phyloP scores from a whole-genome alignment of 2,329 filamentous ascomycete species.

The Lasiodiplodia theobromae region DNA sequence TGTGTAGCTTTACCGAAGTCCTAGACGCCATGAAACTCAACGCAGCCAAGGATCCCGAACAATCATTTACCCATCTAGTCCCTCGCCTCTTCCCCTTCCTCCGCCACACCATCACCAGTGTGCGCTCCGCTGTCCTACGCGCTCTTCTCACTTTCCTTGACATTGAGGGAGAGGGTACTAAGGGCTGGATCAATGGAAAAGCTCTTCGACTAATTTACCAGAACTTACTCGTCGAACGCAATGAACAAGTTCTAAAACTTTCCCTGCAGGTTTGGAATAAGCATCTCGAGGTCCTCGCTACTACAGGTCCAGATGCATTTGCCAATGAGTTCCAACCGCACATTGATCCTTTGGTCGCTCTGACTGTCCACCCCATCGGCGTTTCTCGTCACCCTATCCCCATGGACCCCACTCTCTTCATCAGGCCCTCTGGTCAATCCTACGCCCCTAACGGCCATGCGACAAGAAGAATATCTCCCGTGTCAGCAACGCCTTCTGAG shows the following conservation, averaged over 20 bases:
- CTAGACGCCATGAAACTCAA: constrained; percentile 93
- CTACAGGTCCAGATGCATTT: constrained; percentile 67
- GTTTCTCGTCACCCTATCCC: constrained; percentile 89
- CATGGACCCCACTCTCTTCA: constrained; percentile 88
- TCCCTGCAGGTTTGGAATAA: constrained; percentile 89
- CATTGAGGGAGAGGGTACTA: constrained; percentile 78
- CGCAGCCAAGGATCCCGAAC: constrained; percentile 79
- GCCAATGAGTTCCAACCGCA: constrained; percentile 77
- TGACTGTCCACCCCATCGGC: constrained; percentile 90
- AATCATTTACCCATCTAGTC: constrained; percentile 91
- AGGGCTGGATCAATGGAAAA: constrained; percentile 91
- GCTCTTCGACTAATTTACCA: constrained; percentile 91
- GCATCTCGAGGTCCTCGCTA: constrained; percentile 71
- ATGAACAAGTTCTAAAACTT: constrained; percentile 79
- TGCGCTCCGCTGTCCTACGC: constrained; percentile 90
- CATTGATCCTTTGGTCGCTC: constrained; percentile 79
- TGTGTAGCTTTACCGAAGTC: constrained; percentile 93
- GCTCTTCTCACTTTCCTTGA: constrained; percentile 92
- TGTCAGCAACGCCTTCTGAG: constrained; percentile 55
- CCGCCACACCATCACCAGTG: constrained; percentile 94
- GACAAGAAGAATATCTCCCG: constrained; percentile 24
- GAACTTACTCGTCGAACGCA: constrained; percentile 91
- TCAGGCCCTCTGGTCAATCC: constrained; percentile 88
- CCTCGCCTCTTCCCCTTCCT: constrained; percentile 95
- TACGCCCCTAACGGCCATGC: constrained; percentile 64